These are phyloP conservation scores for Pontederia paniculata DNA, from an alignment of 176 grass and related monocot genomes.

Conservation along the genomic window DNA sequence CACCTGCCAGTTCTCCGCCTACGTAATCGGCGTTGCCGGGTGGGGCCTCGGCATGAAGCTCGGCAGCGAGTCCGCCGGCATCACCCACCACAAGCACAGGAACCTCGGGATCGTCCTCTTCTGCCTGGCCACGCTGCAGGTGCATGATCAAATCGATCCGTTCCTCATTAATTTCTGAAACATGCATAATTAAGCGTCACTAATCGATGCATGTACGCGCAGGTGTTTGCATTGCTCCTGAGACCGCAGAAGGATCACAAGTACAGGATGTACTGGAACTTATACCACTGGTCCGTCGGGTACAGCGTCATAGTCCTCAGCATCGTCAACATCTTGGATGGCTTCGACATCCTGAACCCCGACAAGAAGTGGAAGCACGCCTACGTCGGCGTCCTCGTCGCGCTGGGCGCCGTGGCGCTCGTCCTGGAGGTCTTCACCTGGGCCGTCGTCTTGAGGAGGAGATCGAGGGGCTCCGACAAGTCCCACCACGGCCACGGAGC, in stretches of 20 bases:
- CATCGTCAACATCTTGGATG: slow-evolving; percentile 82
- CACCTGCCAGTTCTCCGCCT: slow-evolving; percentile 68
- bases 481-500: background rate
- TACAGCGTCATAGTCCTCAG: slow-evolving; percentile 53
- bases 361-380: slow-evolving; percentile 48
- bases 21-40: slow-evolving; percentile 68
- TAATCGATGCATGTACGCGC: background rate
- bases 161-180: background rate
- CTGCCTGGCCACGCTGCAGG: slow-evolving; percentile 71
- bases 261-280: slow-evolving; percentile 86
- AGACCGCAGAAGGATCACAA: slow-evolving; percentile 85
- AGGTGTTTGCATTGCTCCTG: slow-evolving; percentile 77
- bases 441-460: slow-evolving; percentile 44
- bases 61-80: slow-evolving; percentile 66
- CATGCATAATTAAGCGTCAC: background rate
- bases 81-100: slow-evolving; percentile 39
- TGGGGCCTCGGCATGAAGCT: slow-evolving; percentile 92
- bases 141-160: background rate
- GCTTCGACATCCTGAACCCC: slow-evolving; percentile 64
- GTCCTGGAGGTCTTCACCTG: slow-evolving; percentile 67
- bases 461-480: slow-evolving; percentile 24
- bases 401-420: slow-evolving; percentile 38
- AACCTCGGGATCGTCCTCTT: slow-evolving; percentile 75
- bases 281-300: slow-evolving; percentile 67
- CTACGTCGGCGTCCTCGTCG: slow-evolving; percentile 60